These are phyloP conservation scores for Pseudognaphalium luteoalbum DNA, from an alignment of 129 eudicot species.

Conservation along the genomic window DNA sequence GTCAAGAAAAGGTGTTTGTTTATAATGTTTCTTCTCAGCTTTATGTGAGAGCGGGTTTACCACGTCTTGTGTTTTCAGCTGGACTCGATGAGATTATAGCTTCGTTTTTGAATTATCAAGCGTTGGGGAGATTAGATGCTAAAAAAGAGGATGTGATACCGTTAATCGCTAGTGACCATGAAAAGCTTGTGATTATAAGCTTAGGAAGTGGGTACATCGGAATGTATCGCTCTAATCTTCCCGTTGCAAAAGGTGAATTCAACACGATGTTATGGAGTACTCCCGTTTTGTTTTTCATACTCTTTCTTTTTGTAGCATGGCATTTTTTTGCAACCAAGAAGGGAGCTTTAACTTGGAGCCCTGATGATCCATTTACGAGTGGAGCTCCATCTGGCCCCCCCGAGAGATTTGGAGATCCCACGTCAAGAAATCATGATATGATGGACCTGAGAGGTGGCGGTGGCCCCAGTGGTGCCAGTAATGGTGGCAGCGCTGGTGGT, in stretches of 20 bases:
- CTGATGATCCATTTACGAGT: slow-evolving; percentile 79
- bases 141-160: slow-evolving; percentile 46
- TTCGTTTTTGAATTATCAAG: slow-evolving; percentile 60
- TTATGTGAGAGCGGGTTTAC: slow-evolving; percentile 67
- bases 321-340: slow-evolving; percentile 92
- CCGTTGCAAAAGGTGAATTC: slow-evolving; percentile 63
- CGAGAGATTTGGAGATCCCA: slow-evolving; percentile 60
- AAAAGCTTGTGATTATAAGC: slow-evolving; percentile 69
- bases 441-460: slow-evolving; percentile 65
- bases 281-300: slow-evolving; percentile 76
- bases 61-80: slow-evolving; percentile 73
- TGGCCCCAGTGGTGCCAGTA: slow-evolving; percentile 41
- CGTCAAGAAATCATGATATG: slow-evolving; percentile 54
- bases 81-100: slow-evolving; percentile 75
- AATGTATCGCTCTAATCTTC: slow-evolving; percentile 85
- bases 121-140: slow-evolving; percentile 31
- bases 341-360: slow-evolving; percentile 95
- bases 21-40: slow-evolving; percentile 86
- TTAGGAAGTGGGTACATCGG: slow-evolving; percentile 85
- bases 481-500: slow-evolving; percentile 36
- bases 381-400: slow-evolving; percentile 63
- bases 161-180: slow-evolving; percentile 72
- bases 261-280: slow-evolving; percentile 81
- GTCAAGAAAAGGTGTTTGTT: slow-evolving; percentile 64
- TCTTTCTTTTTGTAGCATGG: slow-evolving; percentile 90